Evolutionary conservation across 148 eudicot species (phyloP).

Genomic region (Chenopodium album): DNA sequence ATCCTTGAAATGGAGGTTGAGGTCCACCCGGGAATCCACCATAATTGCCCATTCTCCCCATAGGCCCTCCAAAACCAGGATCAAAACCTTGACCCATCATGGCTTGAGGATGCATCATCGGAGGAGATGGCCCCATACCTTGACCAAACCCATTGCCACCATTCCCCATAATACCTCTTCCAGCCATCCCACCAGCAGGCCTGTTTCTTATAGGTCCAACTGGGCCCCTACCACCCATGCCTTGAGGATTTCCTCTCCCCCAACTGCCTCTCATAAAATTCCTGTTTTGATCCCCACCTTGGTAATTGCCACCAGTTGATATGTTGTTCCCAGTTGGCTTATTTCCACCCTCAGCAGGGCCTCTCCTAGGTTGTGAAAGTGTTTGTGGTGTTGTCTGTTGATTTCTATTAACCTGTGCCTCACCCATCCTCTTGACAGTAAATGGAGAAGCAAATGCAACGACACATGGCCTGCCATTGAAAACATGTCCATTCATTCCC

Average conservation of each 20-base stretch:
- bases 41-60: slow-evolving; percentile 73
- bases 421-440: slow-evolving; percentile 71
- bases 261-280: slow-evolving; percentile 64
- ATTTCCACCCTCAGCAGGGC: slow-evolving; percentile 39
- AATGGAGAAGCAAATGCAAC: slow-evolving; percentile 81
- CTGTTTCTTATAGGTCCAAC: slow-evolving; percentile 59
- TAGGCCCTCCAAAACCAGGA: slow-evolving; percentile 78
- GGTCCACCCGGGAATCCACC: slow-evolving; percentile 74
- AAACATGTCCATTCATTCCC: slow-evolving; percentile 75
- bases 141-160: slow-evolving; percentile 74
- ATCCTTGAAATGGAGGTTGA: slow-evolving; percentile 63
- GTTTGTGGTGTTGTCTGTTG: slow-evolving; percentile 45
- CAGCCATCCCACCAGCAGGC: slow-evolving; percentile 59
- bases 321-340: slow-evolving; percentile 45
- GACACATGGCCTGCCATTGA: slow-evolving; percentile 84
- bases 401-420: slow-evolving; percentile 56
- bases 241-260: slow-evolving; percentile 78
- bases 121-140: slow-evolving; percentile 62
- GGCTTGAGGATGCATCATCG: slow-evolving; percentile 69
- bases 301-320: slow-evolving; percentile 49
- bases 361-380: slow-evolving; percentile 44
- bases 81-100: slow-evolving; percentile 95
- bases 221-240: slow-evolving; percentile 63
- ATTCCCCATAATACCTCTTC: slow-evolving; percentile 68
- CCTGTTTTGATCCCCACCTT: slow-evolving; percentile 49